A percentile compares a stretch with the other conserved stretches of the same genome.
phyloP scores from a whole-genome alignment of 2,329 filamentous ascomycete species.

The Pestalotiopsis fici region DNA sequence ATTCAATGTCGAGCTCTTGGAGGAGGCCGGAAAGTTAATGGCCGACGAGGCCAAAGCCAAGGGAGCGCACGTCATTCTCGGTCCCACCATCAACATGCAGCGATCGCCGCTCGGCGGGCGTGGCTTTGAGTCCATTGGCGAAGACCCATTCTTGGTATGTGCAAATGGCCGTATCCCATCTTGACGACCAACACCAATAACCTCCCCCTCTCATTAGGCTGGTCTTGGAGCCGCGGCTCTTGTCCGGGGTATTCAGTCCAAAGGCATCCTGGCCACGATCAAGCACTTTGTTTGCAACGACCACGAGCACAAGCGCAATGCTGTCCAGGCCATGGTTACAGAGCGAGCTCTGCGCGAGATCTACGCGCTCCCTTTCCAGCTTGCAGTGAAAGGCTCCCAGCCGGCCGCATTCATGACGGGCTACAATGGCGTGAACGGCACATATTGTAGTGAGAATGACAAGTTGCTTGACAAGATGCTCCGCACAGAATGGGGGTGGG shows the following conservation, averaged over 20 bases:
- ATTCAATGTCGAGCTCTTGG: slow-evolving; percentile 55
- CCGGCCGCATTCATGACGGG: slow-evolving; percentile 60
- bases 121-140: slow-evolving; percentile 60
- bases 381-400: slow-evolving; percentile 51
- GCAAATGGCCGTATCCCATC: not conserved
- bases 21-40: slow-evolving; percentile 52
- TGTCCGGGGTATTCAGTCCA: slow-evolving; percentile 56
- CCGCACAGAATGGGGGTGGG: slow-evolving; percentile 58
- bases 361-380: slow-evolving; percentile 59
- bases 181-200: not conserved
- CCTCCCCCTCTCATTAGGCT: slow-evolving; percentile 25
- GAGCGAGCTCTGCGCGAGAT: slow-evolving; percentile 60
- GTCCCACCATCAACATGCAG: slow-evolving; percentile 66
- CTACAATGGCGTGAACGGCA: slow-evolving; percentile 61
- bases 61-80: slow-evolving; percentile 59
- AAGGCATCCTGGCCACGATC: slow-evolving; percentile 55
- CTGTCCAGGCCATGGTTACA: slow-evolving; percentile 55
- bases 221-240: slow-evolving; percentile 55
- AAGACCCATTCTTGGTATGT: slow-evolving; percentile 52
- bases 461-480: slow-evolving; percentile 52
- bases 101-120: slow-evolving; percentile 60
- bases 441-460: slow-evolving; percentile 54
- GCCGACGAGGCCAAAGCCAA: slow-evolving; percentile 56
- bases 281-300: slow-evolving; percentile 67
- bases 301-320: slow-evolving; percentile 59